Evolutionary conservation across 2,329 filamentous ascomycete species (phyloP).

Genomic region (Aspergillus quadricinctus): DNA sequence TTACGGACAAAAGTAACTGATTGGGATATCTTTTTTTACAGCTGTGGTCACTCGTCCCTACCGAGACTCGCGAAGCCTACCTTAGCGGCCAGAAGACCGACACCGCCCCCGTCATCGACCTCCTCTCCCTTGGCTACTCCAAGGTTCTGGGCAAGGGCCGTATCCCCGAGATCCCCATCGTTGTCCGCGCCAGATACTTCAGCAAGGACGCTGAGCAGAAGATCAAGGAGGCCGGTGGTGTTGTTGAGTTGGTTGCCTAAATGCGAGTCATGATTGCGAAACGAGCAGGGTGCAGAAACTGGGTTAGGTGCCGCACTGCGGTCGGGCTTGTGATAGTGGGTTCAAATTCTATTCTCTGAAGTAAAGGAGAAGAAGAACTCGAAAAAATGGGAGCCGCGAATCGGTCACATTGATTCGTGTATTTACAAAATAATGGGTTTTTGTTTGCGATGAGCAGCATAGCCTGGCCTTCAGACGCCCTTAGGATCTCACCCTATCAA

Average conservation of each 20-base stretch:
- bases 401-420: constrained; percentile 24
- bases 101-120: constrained; percentile 95
- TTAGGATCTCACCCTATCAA: constrained; percentile 35
- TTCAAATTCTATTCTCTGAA: constrained; percentile 20
- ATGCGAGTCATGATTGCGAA: constrained; percentile 27
- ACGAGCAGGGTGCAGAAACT: constrained; percentile 11
- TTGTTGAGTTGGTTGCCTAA: constrained; percentile 93
- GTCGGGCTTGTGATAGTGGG: constrained; percentile 28
- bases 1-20: constrained; percentile 12
- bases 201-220: constrained; percentile 96
- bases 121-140: constrained; percentile 93
- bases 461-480: constrained; percentile 33
- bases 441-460: constrained; percentile 35
- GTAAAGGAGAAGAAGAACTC: constrained; percentile 24
- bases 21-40: constrained; percentile 35
- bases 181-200: constrained; percentile 93
- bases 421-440: constrained; percentile 33
- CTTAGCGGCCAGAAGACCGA: constrained; percentile 74
- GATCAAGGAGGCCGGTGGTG: constrained; percentile 96
- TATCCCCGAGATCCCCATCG: constrained; percentile 84
- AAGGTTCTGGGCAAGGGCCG: constrained; percentile 99
- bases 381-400: constrained; percentile 27
- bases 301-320: constrained; percentile 25
- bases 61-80: constrained; percentile 91
- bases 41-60: constrained; percentile 94